phyloP scores from a whole-genome alignment of 2,329 filamentous ascomycete species.

The Monilinia aucupariae region DNA sequence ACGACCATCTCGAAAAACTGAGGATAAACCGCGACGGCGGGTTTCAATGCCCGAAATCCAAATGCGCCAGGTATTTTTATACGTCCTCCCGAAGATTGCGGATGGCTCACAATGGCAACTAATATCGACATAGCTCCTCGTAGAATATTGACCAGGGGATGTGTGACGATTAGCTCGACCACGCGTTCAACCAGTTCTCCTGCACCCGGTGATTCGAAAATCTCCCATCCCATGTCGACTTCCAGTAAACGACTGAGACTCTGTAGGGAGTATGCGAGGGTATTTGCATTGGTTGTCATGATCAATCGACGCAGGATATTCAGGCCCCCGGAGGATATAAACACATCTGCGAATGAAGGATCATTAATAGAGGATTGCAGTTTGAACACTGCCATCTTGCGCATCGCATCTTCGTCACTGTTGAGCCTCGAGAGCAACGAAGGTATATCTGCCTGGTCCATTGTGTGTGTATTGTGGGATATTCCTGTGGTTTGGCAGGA shows the following conservation, averaged over 20 bases:
- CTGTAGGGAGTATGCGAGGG: conserved; percentile 88
- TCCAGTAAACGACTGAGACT: conserved; percentile 83
- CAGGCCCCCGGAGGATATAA: conserved; percentile 84
- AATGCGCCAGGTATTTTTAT: conserved; percentile 56
- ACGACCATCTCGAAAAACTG: conserved; percentile 95
- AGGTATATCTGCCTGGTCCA: conserved; percentile 65
- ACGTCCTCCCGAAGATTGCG: conserved; percentile 49
- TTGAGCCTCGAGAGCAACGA: conserved; percentile 58
- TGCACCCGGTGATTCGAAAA: conserved; percentile 59
- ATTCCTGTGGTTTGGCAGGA: neutral
- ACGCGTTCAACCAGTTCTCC: conserved; percentile 68
- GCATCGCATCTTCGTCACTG: conserved; percentile 78
- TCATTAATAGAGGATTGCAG: conserved; percentile 93
- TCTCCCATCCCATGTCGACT: conserved; percentile 97
- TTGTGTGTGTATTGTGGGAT: conserved; percentile 17
- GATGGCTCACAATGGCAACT: conserved; percentile 85
- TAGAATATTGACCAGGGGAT: conserved; percentile 94
- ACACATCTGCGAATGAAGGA: conserved; percentile 91
- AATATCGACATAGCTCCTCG: conserved; percentile 95
- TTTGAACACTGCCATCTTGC: conserved; percentile 99
- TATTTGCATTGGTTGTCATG: conserved; percentile 83
- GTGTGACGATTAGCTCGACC: conserved; percentile 88
- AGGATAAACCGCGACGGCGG: conserved; percentile 83
- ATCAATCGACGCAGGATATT: conserved; percentile 75
- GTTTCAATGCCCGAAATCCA: conserved; percentile 87